A percentile compares a stretch with the other conserved stretches of the same genome.
Evolutionary conservation across 2,329 filamentous ascomycete species (phyloP).

Genomic region (Cytospora paraplurivora): DNA sequence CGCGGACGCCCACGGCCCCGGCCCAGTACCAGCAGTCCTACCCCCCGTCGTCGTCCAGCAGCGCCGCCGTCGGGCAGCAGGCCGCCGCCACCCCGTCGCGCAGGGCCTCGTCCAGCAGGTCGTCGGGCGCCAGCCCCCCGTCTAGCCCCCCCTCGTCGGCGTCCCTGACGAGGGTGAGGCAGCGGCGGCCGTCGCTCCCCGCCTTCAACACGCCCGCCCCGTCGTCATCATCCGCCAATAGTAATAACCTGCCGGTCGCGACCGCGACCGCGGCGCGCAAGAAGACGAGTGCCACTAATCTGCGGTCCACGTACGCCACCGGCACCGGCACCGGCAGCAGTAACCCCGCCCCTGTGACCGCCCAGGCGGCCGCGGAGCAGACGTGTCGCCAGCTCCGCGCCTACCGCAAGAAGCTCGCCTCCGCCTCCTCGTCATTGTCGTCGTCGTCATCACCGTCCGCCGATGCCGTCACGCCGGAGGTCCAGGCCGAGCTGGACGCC

Average conservation of each 20-base stretch:
- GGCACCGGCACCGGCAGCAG: constrained; percentile 40
- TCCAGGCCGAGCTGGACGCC: constrained; percentile 64
- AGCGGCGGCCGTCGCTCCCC: constrained; percentile 57
- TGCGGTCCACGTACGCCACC: constrained; percentile 47
- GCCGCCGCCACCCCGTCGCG: constrained; percentile 46
- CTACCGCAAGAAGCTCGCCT: constrained; percentile 64
- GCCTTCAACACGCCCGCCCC: constrained; percentile 43
- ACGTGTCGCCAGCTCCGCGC: constrained; percentile 62
- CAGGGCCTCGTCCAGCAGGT: constrained; percentile 48
- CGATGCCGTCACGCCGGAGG: constrained; percentile 57
- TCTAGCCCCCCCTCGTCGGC: constrained; percentile 46
- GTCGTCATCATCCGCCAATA: background rate
- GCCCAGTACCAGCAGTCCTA: constrained; percentile 38
- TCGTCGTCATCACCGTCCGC: no score
- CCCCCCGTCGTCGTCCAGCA: constrained; percentile 39
- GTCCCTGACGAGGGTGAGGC: constrained; percentile 38
- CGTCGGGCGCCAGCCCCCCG: constrained; percentile 50
- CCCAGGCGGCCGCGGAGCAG: constrained; percentile 66
- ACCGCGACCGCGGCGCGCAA: constrained; percentile 42
- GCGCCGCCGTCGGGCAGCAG: constrained; percentile 42
- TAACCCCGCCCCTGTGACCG: constrained; percentile 16
- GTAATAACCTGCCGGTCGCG: no score
- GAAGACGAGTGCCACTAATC: constrained; percentile 50
- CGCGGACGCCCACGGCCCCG: constrained; percentile 43
- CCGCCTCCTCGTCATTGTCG: no score